Base-by-base conservation (phyloP, 2,329 filamentous ascomycete species). In the Colletotrichum somersetense region DNA sequence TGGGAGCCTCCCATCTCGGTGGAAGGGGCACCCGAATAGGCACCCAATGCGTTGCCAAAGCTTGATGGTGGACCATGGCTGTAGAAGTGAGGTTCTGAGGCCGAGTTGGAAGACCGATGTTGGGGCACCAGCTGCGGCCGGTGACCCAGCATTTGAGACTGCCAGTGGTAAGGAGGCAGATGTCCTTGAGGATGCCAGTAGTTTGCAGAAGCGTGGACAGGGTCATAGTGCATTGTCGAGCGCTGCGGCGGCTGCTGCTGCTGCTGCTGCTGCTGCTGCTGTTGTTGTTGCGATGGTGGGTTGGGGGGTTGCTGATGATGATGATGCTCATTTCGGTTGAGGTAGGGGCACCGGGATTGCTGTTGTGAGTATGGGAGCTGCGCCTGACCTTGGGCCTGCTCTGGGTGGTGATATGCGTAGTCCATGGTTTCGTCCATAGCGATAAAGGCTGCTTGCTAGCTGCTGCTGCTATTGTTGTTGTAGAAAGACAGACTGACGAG, bases 161-260 rank as follows among this genome's bases (percentile, higher is more conserved):
- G 59, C 71, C 71, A 73, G 53, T 72, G 70, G 48, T 65, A 56
- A 4, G 48, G 59, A 30, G 42, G 61, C n/a, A 44, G 44, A 30
- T 56, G 65, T 16, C 58, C 44, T 50, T 62, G 58, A 16, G 69
- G 42, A 14, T 69, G 59, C 79, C 79, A 81, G 48, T 75, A 67
- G 57, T 66, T 74, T 26, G 77, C 73, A 44, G 76, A 73, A 40
- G 75, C 73, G 64, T 79, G 78, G 48, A 79, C 75, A 23, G 78
- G 75, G 52, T 78, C 78, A 62, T 77, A 77, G 62, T 77, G 77
- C 23, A 75, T 65, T n/a, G 64, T 67, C 3, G 66, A 71, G 44
- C 62, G 68, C 35, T 56, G 53, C 53, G 38, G 53, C 33, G 20
- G 52, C 52, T 55, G 52, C 10, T 55, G 67, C 46, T 56, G 53